Base-by-base conservation (phyloP, 208 protist species). In the Acanthamoeba sp. region DNA sequence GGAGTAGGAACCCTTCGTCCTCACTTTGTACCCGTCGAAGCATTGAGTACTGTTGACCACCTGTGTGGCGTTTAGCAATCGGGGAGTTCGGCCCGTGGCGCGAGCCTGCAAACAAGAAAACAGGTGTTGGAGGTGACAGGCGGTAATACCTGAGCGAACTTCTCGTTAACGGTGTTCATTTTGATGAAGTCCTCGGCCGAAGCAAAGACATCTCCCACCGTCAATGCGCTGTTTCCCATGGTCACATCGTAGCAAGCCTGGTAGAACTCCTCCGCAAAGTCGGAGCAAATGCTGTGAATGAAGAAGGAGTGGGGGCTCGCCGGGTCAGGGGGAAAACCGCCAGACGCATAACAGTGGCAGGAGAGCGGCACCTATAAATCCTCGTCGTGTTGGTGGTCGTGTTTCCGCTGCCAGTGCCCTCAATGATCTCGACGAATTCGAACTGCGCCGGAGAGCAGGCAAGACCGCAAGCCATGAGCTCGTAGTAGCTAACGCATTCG, bases 381-480 rank as follows among this genome's bases (percentile, higher is more conserved):
- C 32, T 36, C 42, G 50, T 66, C 45, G 32, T 22, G 45, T 66
- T 89, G 24, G 32, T 55, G 40, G 27, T n/a, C 12, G 45, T 29
- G 18, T 85, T 85, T 6, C 34, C 20, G 36, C 76, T 27, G 20
- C 12, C 45, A 50, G 24, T 1, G 29, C 50, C 48, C 34, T 1
- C 34, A 4, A 12, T 14, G 80, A 62, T 89, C 27, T 59, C 22
- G 14, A 57, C 16, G 80, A 64, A 89, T 7, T 64, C 16, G 80
- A 34, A 6, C 57, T 88, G 80, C 14, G 80, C 87, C 18, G 87
- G 87, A 36, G 87, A 92, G 57, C 87, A 92, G 36, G 55, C 38
- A 9, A 92, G 36, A 76, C 87, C 87, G 38, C 87, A 92, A 20
- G 38, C 57, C 64, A 92, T 32, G 6, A 92, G 45, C 64, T 92